Percentiles rank a stretch among this genome's conserved stretches.
Conservation (phyloP, 805 yeast species). For the Metschnikowia colocasiae region DNA sequence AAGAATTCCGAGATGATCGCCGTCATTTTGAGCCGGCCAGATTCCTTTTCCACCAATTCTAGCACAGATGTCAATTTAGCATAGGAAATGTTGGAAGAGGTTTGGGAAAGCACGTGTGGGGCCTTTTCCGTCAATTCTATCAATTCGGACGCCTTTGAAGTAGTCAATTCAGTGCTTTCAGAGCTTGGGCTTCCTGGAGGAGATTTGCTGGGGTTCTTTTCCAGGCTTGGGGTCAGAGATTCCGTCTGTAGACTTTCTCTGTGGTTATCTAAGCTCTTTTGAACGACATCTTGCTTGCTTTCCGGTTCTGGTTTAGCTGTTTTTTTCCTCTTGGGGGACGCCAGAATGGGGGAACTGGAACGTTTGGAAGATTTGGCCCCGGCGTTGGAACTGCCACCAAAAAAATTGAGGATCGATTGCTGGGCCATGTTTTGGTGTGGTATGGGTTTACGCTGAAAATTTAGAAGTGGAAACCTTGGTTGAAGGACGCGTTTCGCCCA, state of each 20-base stretch:
- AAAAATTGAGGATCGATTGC: constrained; percentile 17
- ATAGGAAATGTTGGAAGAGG: constrained; percentile 26
- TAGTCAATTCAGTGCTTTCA: background rate
- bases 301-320: background rate
- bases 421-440: constrained; percentile 13
- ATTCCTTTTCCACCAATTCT: constrained; percentile 71
- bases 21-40: constrained; percentile 80
- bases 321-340: background rate
- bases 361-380: constrained; percentile 2
- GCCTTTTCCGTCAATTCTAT: constrained; percentile 13
- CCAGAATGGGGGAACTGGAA: background rate
- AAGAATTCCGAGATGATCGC: constrained; percentile 73
- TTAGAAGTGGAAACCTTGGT: background rate
- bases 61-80: constrained; percentile 58
- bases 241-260: background rate
- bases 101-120: constrained; percentile 9
- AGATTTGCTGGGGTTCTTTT: background rate
- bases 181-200: background rate
- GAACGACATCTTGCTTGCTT: background rate
- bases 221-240: background rate
- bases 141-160: constrained; percentile 11
- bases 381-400: constrained; percentile 10
- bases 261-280: background rate
- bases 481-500: constrained; percentile 4
- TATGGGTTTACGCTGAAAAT: background rate